Evolutionary conservation across 108 stramenopile genomes (phyloP), one percentile per base, ranked within the genome.

Genomic region (Pseudonitzschia delicatissima): DNA sequence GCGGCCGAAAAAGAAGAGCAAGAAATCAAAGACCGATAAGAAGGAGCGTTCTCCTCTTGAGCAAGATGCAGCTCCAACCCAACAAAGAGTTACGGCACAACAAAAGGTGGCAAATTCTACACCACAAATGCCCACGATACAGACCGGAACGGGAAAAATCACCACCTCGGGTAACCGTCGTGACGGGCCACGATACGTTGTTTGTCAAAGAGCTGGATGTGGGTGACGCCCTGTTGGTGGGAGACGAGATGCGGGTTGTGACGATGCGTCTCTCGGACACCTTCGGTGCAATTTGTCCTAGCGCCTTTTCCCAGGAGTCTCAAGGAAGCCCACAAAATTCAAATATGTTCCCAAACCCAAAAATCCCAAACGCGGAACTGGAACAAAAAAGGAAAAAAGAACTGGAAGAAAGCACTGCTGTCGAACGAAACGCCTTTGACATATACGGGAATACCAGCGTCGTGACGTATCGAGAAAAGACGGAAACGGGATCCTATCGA

Each of bases 151-250:
- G 9, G 91, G 91, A 13, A 33, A 67, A 31, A 89, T 93, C 29
- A 87, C 91, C 20, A 75, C 91, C 12, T 88, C 87, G 15, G 87
- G 85, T n/a, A 9, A 85, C 88, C 11, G 91, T 93, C 9, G 78
- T 93, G 0, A 73, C 83, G 37, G 91, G 91, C 5, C 75, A 84
- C 42, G 78, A 71, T 0, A 88, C 87, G 31, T 40, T 45, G 34
- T 89, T 93, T 62, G 71, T 71, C 57, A 77, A 76, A 42, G 77
- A 85, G 60, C 20, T 93, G n/a, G 29, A 58, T 3, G 73, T 69
- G 2, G 91, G 91, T 8, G 91, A 93, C 74, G 88, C 91, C 34
- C 75, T 93, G 9, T 31, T 87, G 27, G 77, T 74, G 12, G 11
- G 40, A 37, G 21, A 32, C 47, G n/a, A 93, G 64, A 82, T 90